These are phyloP conservation scores for Trichopus zeylanicus DNA, from an alignment of 116 monocot species.

Conservation along the genomic window DNA sequence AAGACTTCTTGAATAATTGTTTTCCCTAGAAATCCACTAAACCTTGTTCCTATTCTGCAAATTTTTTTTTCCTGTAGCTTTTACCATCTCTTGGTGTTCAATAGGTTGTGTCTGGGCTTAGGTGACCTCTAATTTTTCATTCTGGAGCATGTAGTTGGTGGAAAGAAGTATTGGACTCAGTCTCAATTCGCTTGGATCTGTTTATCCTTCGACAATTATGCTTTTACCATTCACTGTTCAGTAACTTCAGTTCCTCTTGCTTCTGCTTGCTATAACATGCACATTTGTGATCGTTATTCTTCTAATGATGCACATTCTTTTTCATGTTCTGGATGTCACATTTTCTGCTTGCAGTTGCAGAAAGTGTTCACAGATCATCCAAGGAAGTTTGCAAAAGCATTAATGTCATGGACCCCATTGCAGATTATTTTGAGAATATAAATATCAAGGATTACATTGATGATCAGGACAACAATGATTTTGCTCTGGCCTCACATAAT, in stretches of 20 bases:
- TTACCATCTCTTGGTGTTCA: too few relatives aligned
- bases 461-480: background rate
- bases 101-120: too few relatives aligned
- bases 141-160: too few relatives aligned
- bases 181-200: too few relatives aligned
- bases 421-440: constrained; percentile 6
- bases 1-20: background rate
- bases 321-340: background rate
- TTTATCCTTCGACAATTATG: background rate
- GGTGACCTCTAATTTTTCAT: too few relatives aligned
- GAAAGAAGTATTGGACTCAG: too few relatives aligned
- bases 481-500: background rate
- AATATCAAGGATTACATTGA: background rate
- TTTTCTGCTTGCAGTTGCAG: background rate
- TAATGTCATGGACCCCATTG: background rate
- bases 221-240: background rate
- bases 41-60: too few relatives aligned
- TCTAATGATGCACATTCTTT: background rate
- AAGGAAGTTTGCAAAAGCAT: background rate
- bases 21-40: too few relatives aligned
- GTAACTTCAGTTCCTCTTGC: background rate
- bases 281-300: background rate
- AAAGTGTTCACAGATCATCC: background rate
- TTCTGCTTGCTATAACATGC: background rate
- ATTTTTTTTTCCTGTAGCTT: too few relatives aligned